Base-by-base conservation (phyloP, 169 alveolate species). In the Cryptosporidium sp. region DNA sequence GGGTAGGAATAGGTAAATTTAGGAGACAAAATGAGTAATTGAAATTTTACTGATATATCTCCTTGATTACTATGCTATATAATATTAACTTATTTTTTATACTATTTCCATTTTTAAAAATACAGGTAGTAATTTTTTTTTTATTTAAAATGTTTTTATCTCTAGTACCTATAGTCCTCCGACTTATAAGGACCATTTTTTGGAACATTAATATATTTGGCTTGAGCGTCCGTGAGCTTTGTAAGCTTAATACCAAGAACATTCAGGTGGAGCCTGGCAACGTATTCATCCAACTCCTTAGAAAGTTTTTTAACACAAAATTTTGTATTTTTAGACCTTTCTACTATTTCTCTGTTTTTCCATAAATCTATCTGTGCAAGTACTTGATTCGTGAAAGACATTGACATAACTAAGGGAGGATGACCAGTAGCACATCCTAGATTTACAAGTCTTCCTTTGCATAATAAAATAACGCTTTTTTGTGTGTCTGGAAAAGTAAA, bases 391-490 rank as follows among this genome's bases (percentile, higher is more conserved):
- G 99, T 97, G 96, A 98, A 98, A 23, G 99, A 97, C 94, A 96
- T 96, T 61, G 99, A 97, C 99, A 98, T 97, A 61, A 98, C 99
- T 92, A 98, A 97, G 58, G 99, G 97, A 26, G 99, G 99, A 91
- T 98, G 99, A 5, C 99, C 99, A 61, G 99, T 97, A 91, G 99
- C 99, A 70, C 99, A 98, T 35, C 99, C 99, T 23, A 98, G 96
- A 94, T 98, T 98, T 84, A 97, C 93, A 67, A 98, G 95, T 85
- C 99, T 95, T n/a, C 99, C 99, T 84, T 96, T 94, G 31, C 99
- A 99, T 51, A 98, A 93, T 71, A 98, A 92, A 69, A 98, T 96
- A 69, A 98, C 94, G 65, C 98, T 98, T 92, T 96, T 98, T 51
- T 96, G 95, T 8, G 91, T 92, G 37, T 92, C 95, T 35, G 97